phyloP scores from a whole-genome alignment of 1,139 yeast species.

The Candida sojae region DNA sequence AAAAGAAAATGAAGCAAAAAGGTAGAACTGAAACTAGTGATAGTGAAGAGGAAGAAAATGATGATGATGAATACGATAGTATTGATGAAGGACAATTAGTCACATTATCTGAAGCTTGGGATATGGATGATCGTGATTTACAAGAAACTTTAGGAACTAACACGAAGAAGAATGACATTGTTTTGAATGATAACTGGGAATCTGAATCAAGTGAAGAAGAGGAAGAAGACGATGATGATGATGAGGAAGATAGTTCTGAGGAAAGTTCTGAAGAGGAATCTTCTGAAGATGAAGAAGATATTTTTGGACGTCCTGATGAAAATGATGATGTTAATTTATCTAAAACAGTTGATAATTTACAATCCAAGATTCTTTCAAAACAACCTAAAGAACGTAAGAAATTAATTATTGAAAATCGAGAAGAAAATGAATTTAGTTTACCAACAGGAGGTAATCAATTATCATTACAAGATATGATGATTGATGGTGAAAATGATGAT shows the following conservation, averaged over 20 bases:
- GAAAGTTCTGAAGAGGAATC: constrained; percentile 28
- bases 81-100: constrained; percentile 74
- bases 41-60: constrained; percentile 25
- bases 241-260: constrained; percentile 15
- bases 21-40: constrained; percentile 20
- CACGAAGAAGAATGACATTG: constrained; percentile 31
- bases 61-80: constrained; percentile 53
- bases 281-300: constrained; percentile 20
- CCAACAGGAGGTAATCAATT: constrained; percentile 63
- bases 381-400: constrained; percentile 40
- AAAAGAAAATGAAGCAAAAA: constrained; percentile 33
- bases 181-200: constrained; percentile 39
- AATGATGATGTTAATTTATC: constrained; percentile 34
- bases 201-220: constrained; percentile 28
- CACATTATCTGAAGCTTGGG: constrained; percentile 87
- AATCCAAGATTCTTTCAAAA: constrained; percentile 25
- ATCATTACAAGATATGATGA: constrained; percentile 74
- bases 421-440: constrained; percentile 71
- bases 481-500: constrained; percentile 40
- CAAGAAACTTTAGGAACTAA: constrained; percentile 18
- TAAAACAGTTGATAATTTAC: constrained; percentile 32
- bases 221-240: constrained; percentile 18
- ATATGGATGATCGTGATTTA: constrained; percentile 63
- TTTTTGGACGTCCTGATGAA: constrained; percentile 20
- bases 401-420: constrained; percentile 52